Evolutionary conservation across 1,284 basidiomycete genomes (phyloP), one percentile per base, ranked within the genome.

Genomic region (Ganoderma lingzhi): DNA sequence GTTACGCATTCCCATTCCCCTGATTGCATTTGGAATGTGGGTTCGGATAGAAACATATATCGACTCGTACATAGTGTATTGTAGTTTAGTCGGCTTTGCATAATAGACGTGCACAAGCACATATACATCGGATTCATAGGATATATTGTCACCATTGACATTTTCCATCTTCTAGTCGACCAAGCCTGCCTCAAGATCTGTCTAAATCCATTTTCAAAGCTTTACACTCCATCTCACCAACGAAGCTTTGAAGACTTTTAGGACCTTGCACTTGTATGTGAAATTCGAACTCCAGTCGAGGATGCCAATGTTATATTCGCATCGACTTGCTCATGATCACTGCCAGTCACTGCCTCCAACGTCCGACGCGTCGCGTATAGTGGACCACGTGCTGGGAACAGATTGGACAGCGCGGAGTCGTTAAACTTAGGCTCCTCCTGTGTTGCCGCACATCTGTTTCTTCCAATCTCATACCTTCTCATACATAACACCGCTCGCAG

Each of bases 21-120:
- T 30, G 28, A 30, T 55, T 35, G 28, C 28, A 32, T 14, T 55
- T 32, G 48, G 48, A 51, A 23, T 51, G 48, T 51, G 48, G 19
- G 12, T 51, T 51, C 14, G 48, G 48, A 51, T 51, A 51, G 48
- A 51, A 4, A 14, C 48, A 48, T 35, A 10, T 14, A 6, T 35
- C 32, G 30, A 17, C 2, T 56, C 6, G 55, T 19, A 1, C 32
- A 35, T 56, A 51, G 12, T 35, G 17, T 58, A 58, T 37, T 58
- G 56, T 59, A 59, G 56, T 10, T 10, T 59, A 59, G 32, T 59
- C 19, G 17, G 35, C n/a, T 19, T 59, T 59, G 35, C 37, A 59
- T 59, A 59, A 59, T 59, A 59, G 56, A 59, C n/a, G 10, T 28
- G 1, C 23, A 23, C 23, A 51, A 2, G 45, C 8, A 19, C 19